These are phyloP conservation scores for Theileria annulata DNA, from an alignment of 169 alveolate genomes.

Conservation along the genomic window DNA sequence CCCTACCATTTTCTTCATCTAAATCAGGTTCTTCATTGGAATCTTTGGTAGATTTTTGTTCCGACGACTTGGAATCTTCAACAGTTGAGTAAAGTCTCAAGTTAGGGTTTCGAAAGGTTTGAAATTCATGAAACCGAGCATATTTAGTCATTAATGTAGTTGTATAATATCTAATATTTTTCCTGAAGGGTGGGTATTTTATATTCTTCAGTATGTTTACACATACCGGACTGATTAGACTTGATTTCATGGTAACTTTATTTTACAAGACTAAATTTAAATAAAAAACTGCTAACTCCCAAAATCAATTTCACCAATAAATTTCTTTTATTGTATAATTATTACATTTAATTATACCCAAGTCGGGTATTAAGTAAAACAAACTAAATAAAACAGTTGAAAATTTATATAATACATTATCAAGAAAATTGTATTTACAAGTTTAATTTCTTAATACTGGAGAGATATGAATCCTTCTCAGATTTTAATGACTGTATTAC, in stretches of 20 bases:
- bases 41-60: neutral
- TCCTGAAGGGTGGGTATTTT: neutral
- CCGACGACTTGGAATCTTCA: neutral
- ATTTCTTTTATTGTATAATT: neutral
- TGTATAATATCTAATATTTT: neutral
- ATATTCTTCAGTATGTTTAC: slow-evolving; percentile 9
- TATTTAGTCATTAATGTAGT: neutral
- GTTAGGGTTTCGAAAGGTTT: neutral
- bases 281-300: neutral
- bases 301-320: neutral
- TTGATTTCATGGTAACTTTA: neutral
- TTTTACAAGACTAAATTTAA: neutral
- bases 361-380: slow-evolving; percentile 1
- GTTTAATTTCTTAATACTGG: slow-evolving; percentile 54
- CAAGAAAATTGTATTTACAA: neutral
- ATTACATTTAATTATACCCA: neutral
- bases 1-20: neutral
- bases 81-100: neutral
- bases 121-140: too few relatives aligned
- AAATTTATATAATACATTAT: neutral
- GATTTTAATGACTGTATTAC: slow-evolving; percentile 27
- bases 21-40: neutral
- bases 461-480: slow-evolving; percentile 49
- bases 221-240: slow-evolving; percentile 4
- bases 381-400: neutral